Conservation (phyloP, 2,329 filamentous ascomycete genomes). For the Didymella arachidicola region DNA sequence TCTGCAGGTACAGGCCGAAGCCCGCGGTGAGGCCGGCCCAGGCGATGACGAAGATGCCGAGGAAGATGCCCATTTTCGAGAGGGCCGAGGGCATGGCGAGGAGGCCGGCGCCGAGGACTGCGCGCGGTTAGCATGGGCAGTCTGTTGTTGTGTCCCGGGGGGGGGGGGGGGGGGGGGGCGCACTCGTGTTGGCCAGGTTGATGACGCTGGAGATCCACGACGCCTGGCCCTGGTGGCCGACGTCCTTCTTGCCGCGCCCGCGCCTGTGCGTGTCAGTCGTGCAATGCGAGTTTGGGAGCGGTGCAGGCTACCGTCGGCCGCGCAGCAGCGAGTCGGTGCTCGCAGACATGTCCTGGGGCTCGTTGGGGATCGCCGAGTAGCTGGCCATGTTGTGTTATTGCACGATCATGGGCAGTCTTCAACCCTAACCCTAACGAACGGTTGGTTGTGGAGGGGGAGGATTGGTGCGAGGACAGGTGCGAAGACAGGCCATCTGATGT, state of each 20-base stretch:
- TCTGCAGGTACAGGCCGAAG: slow-evolving; percentile 94
- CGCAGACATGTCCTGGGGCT: slow-evolving; percentile 52
- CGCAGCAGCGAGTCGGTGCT: slow-evolving; percentile 53
- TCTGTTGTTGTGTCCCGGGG: no score
- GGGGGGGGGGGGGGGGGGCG: no score
- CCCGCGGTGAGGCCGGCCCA: slow-evolving; percentile 91
- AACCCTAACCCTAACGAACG: no score
- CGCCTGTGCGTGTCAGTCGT: slow-evolving; percentile 55
- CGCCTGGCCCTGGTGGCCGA: slow-evolving; percentile 74
- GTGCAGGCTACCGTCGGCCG: slow-evolving; percentile 42
- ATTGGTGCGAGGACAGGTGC: no score
- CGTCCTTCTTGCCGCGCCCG: slow-evolving; percentile 72
- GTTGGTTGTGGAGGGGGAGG: no score
- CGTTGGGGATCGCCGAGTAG: slow-evolving; percentile 56
- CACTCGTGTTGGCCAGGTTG: slow-evolving; percentile 96
- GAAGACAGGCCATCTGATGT: neutral
- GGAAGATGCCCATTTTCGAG: slow-evolving; percentile 91
- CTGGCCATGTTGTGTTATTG: slow-evolving; percentile 51
- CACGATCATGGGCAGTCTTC: slow-evolving; percentile 32
- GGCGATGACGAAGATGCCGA: slow-evolving; percentile 83
- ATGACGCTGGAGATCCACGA: slow-evolving; percentile 90
- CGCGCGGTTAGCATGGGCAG: slow-evolving; percentile 17
- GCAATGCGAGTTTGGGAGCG: neutral
- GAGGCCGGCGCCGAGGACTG: slow-evolving; percentile 91
- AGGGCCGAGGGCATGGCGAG: slow-evolving; percentile 95